These are phyloP conservation scores for Gypsophila paniculata DNA, from an alignment of 179 eudicot species.

Conservation along the genomic window DNA sequence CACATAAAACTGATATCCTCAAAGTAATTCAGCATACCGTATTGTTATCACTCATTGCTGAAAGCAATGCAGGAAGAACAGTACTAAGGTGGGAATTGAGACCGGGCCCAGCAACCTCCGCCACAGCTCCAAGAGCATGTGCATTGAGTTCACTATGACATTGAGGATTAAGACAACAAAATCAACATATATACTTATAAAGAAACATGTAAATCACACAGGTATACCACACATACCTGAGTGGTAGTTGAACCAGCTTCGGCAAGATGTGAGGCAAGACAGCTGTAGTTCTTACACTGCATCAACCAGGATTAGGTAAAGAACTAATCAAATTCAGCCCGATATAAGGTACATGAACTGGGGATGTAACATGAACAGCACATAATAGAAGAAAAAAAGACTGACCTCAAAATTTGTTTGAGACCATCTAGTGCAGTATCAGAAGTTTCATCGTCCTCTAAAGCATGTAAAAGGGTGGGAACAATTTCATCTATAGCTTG, in stretches of 20 bases:
- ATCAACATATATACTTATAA: not conserved
- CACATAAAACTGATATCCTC: not conserved
- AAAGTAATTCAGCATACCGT: constrained; percentile 41
- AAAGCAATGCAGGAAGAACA: constrained; percentile 78
- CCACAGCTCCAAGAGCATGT: constrained; percentile 96
- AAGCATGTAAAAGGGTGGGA: constrained; percentile 95
- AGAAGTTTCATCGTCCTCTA: constrained; percentile 86
- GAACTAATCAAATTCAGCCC: constrained; percentile 9
- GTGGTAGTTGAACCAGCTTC: constrained; percentile 87
- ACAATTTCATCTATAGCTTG: constrained; percentile 99
- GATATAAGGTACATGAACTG: not conserved
- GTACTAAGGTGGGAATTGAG: constrained; percentile 74
- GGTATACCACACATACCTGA: constrained; percentile 49
- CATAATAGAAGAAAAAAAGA: not conserved
- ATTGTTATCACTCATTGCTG: constrained; percentile 74
- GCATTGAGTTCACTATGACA: constrained; percentile 81
- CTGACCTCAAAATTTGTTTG: constrained; percentile 87
- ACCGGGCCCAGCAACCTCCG: constrained; percentile 99
- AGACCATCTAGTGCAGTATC: constrained; percentile 98
- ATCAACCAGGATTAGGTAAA: constrained; percentile 12
- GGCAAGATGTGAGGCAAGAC: constrained; percentile 97
- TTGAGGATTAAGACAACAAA: constrained; percentile 2
- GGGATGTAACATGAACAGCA: not conserved
- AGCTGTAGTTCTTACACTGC: constrained; percentile 90
- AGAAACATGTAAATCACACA: constrained; percentile 4